Evolutionary conservation across 495 filamentous ascomycete genomes (phyloP).

Genomic region (Hyphodiscus hymeniophilus): DNA sequence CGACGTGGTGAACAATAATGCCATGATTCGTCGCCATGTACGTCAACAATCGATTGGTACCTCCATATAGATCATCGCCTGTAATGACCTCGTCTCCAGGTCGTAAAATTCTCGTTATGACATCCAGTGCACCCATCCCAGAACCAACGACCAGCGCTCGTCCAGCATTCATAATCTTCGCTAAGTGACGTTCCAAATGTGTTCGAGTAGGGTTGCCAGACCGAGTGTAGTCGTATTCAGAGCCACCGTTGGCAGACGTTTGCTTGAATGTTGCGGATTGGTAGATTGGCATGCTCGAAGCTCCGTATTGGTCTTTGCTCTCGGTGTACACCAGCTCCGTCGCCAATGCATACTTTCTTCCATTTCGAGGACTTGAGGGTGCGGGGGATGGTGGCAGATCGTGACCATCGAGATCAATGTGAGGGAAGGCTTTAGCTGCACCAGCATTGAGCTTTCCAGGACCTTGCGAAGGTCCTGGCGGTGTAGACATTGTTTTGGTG

Average conservation of each 20-base stretch:
- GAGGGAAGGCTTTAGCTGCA: slow-evolving; percentile 60
- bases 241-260: slow-evolving; percentile 58
- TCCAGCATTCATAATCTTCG: slow-evolving; percentile 95
- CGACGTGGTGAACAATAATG: slow-evolving; percentile 92
- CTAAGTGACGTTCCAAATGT: slow-evolving; percentile 91
- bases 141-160: slow-evolving; percentile 88
- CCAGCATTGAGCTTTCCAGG: slow-evolving; percentile 20
- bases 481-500: slow-evolving; percentile 29
- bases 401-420: slow-evolving; percentile 80
- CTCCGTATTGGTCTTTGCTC: slow-evolving; percentile 88
- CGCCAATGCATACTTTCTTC: slow-evolving; percentile 78
- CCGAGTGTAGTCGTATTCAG: slow-evolving; percentile 95
- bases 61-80: slow-evolving; percentile 94
- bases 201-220: slow-evolving; percentile 95
- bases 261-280: slow-evolving; percentile 99
- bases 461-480: slow-evolving; percentile 22
- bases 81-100: slow-evolving; percentile 97
- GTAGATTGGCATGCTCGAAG: slow-evolving; percentile 93
- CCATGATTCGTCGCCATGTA: slow-evolving; percentile 69
- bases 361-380: slow-evolving; percentile 80
- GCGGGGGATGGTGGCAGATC: slow-evolving; percentile 89
- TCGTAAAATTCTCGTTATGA: slow-evolving; percentile 86
- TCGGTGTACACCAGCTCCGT: slow-evolving; percentile 97
- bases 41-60: slow-evolving; percentile 88
- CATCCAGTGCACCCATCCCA: slow-evolving; percentile 94